phyloP scores from a whole-genome alignment of 768 basidiomycete species.

The Lactarius quietus region DNA sequence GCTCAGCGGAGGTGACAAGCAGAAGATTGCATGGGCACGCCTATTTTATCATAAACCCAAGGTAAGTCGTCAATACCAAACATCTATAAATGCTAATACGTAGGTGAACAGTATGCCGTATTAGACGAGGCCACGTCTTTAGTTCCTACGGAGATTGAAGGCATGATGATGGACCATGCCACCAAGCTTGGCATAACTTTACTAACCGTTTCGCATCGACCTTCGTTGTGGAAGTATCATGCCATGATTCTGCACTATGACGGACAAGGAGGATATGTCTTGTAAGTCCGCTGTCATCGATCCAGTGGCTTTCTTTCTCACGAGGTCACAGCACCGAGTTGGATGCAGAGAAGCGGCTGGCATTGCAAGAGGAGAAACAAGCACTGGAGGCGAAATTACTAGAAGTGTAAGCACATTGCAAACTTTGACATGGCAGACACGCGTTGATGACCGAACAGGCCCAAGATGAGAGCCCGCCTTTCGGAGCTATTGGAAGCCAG shows the following conservation, averaged over 20 bases:
- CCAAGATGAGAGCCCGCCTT: constrained; percentile 76
- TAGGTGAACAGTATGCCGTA: constrained; percentile 73
- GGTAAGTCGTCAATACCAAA: constrained; percentile 39
- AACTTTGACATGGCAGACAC: neutral
- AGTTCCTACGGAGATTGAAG: constrained; percentile 90
- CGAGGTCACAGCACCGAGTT: constrained; percentile 63
- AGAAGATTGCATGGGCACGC: constrained; percentile 95
- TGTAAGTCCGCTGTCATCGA: constrained; percentile 49
- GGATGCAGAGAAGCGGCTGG: constrained; percentile 85
- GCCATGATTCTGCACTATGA: constrained; percentile 87
- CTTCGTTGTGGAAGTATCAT: constrained; percentile 92
- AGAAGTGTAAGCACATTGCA: constrained; percentile 63
- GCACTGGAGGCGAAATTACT: constrained; percentile 77
- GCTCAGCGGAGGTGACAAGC: constrained; percentile 92
- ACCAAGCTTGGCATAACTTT: constrained; percentile 85
- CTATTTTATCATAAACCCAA: constrained; percentile 95
- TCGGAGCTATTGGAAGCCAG: constrained; percentile 52
- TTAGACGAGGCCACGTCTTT: constrained; percentile 95
- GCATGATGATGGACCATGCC: constrained; percentile 92
- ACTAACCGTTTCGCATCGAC: constrained; percentile 91
- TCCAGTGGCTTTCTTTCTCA: neutral
- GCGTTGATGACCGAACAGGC: constrained; percentile 41
- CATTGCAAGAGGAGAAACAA: constrained; percentile 94
- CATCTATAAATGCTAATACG: constrained; percentile 8
- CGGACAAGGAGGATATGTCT: constrained; percentile 92